A percentile compares a stretch with the other conserved stretches of the same genome.
These are phyloP conservation scores for Ceratobasidium sp. DNA, from an alignment of 1,284 basidiomycete genomes.

Conservation along the genomic window DNA sequence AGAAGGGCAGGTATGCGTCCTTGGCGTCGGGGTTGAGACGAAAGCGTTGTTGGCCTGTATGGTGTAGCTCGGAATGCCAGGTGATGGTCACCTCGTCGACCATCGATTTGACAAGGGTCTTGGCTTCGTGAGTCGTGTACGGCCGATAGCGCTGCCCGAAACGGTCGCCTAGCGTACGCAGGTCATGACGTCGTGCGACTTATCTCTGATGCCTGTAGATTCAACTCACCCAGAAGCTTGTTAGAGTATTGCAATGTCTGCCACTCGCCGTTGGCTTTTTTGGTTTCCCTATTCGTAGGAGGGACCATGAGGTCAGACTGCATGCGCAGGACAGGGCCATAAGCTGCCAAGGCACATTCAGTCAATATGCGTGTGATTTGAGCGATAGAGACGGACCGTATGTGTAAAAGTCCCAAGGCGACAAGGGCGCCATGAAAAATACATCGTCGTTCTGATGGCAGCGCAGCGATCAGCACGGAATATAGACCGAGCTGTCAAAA, in stretches of 20 bases:
- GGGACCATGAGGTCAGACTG: constrained; percentile 33
- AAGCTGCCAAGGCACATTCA: constrained; percentile 16
- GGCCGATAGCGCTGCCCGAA: constrained; percentile 44
- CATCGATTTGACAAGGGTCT: constrained; percentile 40
- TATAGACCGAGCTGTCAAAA: background rate
- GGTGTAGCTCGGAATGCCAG: constrained; percentile 32
- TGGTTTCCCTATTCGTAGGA: constrained; percentile 14
- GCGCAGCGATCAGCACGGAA: background rate
- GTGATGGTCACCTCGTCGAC: constrained; percentile 41
- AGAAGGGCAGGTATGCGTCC: constrained; percentile 30
- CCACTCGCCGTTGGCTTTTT: constrained; percentile 43
- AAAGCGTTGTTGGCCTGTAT: constrained; percentile 27
- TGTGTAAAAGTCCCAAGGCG: constrained; percentile 30
- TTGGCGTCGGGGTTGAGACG: constrained; percentile 3
- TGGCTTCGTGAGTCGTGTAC: constrained; percentile 44
- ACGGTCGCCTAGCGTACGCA: constrained; percentile 34
- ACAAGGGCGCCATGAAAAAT: constrained; percentile 23
- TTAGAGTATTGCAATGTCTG: constrained; percentile 43
- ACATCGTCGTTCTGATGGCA: constrained; percentile 36
- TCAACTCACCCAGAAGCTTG: constrained; percentile 42
- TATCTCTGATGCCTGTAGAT: constrained; percentile 6
- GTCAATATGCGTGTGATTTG: background rate
- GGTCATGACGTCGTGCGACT: background rate
- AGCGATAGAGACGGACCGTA: background rate
- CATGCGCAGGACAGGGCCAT: constrained; percentile 39